Evolutionary conservation across 2,329 filamentous ascomycete species (phyloP), one percentile per base, ranked within the genome.

Genomic region (Colletotrichum shisoi): DNA sequence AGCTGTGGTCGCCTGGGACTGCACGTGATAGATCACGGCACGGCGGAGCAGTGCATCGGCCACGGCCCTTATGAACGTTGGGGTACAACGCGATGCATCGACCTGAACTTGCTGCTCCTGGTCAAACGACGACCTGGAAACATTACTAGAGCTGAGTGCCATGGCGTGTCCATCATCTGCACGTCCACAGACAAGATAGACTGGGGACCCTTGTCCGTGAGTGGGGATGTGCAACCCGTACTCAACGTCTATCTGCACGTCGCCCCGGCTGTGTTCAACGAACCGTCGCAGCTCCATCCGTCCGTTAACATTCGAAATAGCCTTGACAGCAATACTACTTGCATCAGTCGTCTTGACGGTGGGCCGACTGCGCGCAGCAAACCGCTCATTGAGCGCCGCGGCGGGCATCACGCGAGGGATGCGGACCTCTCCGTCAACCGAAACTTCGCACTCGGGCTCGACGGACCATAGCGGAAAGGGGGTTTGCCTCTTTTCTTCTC

Each of bases 341-440:
- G 3, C 48, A 17, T 27, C 24, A 31, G 27, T 21, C 6, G 24
- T 15, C 13, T 51, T 51, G 48, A 51, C 48, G 8, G 34, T 15
- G 13, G 48, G 24, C 48, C 48, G 48, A 17, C 27, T 31, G 48
- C 48, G 48, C 48, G 48, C 48, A 3, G 48, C 12, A 17, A 51
- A 51, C 1, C 48, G 48, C 15, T 51, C 48, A 21, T 51, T 51
- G 12, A 51, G 21, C 24, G 21, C 48, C 21, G 21, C 27, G 19
- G 48, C 48, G 17, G 48, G 48, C 48, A 51, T 51, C 24, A 51
- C 48, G 48, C 48, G 48, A 19, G 21, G 24, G 21, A 51, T 51
- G 12, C 48, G 48, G 9, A 51, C 24, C 24, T 51, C 48, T 19
- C 48, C 48, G 48, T 34, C 24, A 17, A 51, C 24, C 11, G 15